These are phyloP conservation scores for Xerocomus nothofagi DNA, from an alignment of 1,284 basidiomycete species.

Conservation along the genomic window DNA sequence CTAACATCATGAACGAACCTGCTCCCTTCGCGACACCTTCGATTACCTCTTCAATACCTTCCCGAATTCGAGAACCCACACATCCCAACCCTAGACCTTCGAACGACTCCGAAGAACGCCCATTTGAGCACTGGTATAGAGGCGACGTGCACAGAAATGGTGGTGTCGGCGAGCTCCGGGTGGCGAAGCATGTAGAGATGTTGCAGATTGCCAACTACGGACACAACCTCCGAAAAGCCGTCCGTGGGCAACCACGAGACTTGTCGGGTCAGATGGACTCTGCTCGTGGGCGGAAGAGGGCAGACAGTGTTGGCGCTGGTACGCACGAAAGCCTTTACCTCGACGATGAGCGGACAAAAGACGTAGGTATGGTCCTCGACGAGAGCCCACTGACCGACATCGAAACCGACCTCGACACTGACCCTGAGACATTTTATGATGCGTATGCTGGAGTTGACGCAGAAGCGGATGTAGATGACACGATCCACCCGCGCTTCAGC, in stretches of 20 bases:
- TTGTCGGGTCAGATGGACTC: conserved; percentile 26
- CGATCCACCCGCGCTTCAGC: conserved; percentile 14
- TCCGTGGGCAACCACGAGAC: conserved; percentile 26
- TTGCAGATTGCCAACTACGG: conserved; percentile 80
- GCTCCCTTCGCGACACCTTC: conserved; percentile 45
- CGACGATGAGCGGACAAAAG: conserved; percentile 53
- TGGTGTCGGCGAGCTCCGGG: conserved; percentile 73
- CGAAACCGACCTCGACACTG: conserved; percentile 45
- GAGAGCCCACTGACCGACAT: conserved; percentile 69
- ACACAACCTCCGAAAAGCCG: conserved; percentile 40
- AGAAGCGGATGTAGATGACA: conserved; percentile 19
- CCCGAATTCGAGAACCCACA: conserved; percentile 25
- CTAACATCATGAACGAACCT: conserved; percentile 49
- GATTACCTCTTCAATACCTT: conserved; percentile 33
- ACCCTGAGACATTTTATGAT: conserved; percentile 31
- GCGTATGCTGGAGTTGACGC: conserved; percentile 21
- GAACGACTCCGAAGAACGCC: conserved; percentile 72
- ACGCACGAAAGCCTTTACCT: conserved; percentile 64
- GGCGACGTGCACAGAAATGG: conserved; percentile 78
- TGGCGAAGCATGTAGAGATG: conserved; percentile 73
- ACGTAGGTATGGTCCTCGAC: conserved; percentile 58
- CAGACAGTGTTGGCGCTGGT: conserved; percentile 55
- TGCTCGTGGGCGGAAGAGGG: conserved; percentile 45
- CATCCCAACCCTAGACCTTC: conserved; percentile 48
- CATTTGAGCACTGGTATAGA: conserved; percentile 82